Conservation (phyloP, 140 eudicot genomes). For the Stevia rebaudiana region DNA sequence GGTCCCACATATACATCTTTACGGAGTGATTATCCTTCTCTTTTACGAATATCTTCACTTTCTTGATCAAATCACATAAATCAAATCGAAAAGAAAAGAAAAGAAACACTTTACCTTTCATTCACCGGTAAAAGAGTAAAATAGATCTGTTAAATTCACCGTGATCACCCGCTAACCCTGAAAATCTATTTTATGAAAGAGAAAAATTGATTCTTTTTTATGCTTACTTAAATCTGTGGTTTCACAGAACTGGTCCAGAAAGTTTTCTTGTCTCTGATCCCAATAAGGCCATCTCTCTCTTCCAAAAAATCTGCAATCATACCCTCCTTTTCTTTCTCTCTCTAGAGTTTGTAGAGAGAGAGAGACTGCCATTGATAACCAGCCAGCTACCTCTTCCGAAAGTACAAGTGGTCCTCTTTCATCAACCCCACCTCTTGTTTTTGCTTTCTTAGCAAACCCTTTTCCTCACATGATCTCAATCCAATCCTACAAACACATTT, state of each 20-base stretch:
- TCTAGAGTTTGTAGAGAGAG: conserved; percentile 1
- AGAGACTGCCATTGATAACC: conserved; percentile 24
- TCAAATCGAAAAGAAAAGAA: not conserved
- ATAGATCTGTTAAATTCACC: no score
- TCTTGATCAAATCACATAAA: conserved; percentile 28
- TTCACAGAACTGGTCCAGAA: conserved; percentile 42
- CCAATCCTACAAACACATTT: not conserved
- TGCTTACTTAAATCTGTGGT: conserved; percentile 48
- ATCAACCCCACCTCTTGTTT: conserved; percentile 32
- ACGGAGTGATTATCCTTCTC: conserved; percentile 20
- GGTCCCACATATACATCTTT: conserved; percentile 17
- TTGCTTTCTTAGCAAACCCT: conserved; percentile 31
- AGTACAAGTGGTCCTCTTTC: conserved; percentile 54
- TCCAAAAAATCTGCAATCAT: conserved; percentile 30
- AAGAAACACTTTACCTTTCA: not conserved
- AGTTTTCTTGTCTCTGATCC: conserved; percentile 70
- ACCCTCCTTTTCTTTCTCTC: conserved; percentile 16
- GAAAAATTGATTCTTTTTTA: conserved; percentile 21
- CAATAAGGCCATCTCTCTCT: conserved; percentile 33
- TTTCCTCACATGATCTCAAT: conserved; percentile 36
- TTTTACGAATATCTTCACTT: conserved; percentile 25
- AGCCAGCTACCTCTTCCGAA: conserved; percentile 36
- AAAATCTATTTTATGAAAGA: not conserved
- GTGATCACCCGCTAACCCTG: no score
- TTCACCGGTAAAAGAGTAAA: no score